These are phyloP conservation scores for Nemophila menziesii DNA, from an alignment of 257 asterid species.

Conservation along the genomic window DNA sequence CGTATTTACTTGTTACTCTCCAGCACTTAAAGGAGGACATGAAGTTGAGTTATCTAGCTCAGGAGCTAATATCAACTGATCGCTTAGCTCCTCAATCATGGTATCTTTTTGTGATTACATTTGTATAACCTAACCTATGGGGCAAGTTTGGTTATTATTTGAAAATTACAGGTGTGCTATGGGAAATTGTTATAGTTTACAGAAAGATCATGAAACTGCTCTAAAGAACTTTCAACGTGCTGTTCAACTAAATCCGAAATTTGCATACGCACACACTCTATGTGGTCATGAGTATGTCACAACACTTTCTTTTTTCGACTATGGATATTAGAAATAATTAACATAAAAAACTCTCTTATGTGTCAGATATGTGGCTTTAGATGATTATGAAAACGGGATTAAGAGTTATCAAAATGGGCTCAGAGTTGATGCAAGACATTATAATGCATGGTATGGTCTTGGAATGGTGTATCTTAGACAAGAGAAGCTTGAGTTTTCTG, in stretches of 20 bases:
- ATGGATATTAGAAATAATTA: neutral
- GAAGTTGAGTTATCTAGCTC: conserved; percentile 97
- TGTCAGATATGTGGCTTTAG: conserved; percentile 73
- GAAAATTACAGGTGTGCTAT: conserved; percentile 68
- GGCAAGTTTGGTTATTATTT: conserved; percentile 1
- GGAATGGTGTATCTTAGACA: conserved; percentile 93
- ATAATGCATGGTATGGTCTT: conserved; percentile 98
- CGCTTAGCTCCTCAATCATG: conserved; percentile 97
- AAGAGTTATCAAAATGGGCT: conserved; percentile 82
- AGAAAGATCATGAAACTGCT: conserved; percentile 91
- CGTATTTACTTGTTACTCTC: no score
- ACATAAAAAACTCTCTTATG: neutral
- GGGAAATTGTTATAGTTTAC: conserved; percentile 94
- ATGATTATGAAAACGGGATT: conserved; percentile 85
- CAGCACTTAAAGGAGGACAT: conserved; percentile 98
- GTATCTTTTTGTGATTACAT: conserved; percentile 21
- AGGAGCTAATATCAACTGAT: conserved; percentile 87
- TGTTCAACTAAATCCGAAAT: conserved; percentile 81
- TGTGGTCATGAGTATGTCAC: conserved; percentile 85
- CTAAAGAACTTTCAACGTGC: conserved; percentile 89
- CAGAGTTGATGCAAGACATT: conserved; percentile 73
- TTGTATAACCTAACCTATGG: neutral
- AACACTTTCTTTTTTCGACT: conserved; percentile 11
- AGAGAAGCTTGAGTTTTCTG: conserved; percentile 86
- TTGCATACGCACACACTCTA: conserved; percentile 83